Base-by-base conservation (phyloP, 2,329 filamentous ascomycete genomes). In the Aspergillus intermedius region DNA sequence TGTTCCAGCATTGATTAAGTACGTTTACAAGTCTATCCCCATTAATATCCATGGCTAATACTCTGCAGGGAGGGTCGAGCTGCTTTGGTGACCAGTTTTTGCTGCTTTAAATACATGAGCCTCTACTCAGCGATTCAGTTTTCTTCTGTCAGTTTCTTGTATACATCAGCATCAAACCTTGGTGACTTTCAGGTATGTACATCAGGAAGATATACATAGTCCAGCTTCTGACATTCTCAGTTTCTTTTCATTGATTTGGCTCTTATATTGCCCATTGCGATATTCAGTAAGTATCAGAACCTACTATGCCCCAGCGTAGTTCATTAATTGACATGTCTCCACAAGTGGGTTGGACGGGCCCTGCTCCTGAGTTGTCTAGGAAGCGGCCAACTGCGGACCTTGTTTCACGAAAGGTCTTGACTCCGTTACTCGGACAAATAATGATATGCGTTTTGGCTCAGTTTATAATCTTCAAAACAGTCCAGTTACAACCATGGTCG, bases 71-170 rank as follows among this genome's bases (percentile, higher is more conserved):
- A 98, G 74, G 93, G 93, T 17, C 84, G 94, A 54, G 91, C 91
- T 17, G 88, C 94, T 30, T 78, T 98, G 30, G 91, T 97, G n/a
- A 98, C 93, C 10, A 95, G 90, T 69, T 98, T 98, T 74, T 94
- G 88, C 73, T 98, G 93, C 74, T 98, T 98, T 79, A 98, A 97
- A 74, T 98, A 95, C 72, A 98, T 98, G 94, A 94, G 88, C 60
- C 73, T 98, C 56, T 98, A 98, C 74, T 97, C 91, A 2, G 91
- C 93, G n/a, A 98, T 98, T 56, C 93, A 98, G 68, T 98, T 98
- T 74, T 95, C 89, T 6, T 89, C 88, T 1, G 94, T 98, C 62
- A 95, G 87, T 77, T 96, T 98, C 65, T 78, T 98, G 13, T 98
- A 98, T 68, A 88, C 90, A 5, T 90, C 84, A 6, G 94, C 87